Conservation (phyloP, 768 basidiomycete genomes). For the Calocera cornea region DNA sequence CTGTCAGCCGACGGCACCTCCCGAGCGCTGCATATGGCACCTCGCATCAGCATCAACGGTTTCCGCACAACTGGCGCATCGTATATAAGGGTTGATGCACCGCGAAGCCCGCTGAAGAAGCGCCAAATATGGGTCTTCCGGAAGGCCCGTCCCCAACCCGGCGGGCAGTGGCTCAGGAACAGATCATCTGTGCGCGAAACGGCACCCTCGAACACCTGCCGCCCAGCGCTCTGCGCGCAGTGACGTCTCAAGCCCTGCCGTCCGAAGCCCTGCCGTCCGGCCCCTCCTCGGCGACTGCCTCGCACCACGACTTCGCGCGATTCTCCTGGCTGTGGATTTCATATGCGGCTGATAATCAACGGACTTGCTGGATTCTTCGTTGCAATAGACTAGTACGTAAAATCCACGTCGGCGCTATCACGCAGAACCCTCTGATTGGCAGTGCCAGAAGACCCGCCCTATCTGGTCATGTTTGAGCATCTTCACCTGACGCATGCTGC, state of each 20-base stretch:
- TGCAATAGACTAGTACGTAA: neutral
- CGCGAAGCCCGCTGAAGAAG: neutral
- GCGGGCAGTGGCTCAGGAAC: neutral
- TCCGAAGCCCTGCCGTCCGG: neutral
- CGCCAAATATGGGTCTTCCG: conserved; percentile 1
- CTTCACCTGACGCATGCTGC: neutral
- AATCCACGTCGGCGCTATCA: neutral
- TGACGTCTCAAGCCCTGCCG: neutral
- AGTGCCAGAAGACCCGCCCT: neutral
- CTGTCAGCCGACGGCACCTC: neutral
- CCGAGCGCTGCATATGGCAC: neutral
- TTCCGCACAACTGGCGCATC: neutral
- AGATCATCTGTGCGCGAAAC: neutral
- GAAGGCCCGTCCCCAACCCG: neutral
- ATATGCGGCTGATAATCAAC: neutral
- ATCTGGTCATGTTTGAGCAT: neutral
- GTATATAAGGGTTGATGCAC: neutral
- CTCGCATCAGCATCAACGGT: neutral
- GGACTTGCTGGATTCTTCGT: neutral
- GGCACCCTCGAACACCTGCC: too few species aligned
- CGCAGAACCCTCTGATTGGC: neutral
- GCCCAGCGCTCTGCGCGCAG: too few species aligned
- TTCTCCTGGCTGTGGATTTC: neutral
- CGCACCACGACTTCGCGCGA: neutral
- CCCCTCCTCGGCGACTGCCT: neutral